Conservation (phyloP, 306 rosid species). For the Cucumis hystrix region DNA sequence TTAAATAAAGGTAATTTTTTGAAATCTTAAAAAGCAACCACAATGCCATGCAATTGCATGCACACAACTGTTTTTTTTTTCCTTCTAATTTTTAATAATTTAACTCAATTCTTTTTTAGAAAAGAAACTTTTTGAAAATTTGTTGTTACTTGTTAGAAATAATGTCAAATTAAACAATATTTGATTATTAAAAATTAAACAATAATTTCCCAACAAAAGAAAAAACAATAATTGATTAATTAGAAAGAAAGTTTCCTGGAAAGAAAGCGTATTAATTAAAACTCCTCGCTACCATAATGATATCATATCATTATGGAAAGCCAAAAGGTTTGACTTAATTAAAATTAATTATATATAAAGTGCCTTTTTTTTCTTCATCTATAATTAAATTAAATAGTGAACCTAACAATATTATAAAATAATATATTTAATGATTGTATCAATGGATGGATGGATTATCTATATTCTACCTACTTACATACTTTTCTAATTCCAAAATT, state of each 20-base stretch:
- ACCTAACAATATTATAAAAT: neutral
- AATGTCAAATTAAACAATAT: neutral
- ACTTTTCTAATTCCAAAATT: neutral
- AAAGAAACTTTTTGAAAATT: neutral
- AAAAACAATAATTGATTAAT: neutral
- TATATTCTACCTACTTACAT: neutral
- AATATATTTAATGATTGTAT: too few species aligned
- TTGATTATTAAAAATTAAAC: neutral
- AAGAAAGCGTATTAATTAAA: neutral
- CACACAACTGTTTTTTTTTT: too few species aligned
- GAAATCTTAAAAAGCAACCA: too few species aligned
- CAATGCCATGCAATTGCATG: too few species aligned
- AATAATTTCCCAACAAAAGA: too few species aligned
- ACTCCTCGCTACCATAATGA: neutral
- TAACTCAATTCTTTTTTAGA: too few species aligned
- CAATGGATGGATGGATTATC: too few species aligned
- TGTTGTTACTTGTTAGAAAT: neutral
- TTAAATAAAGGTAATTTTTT: too few species aligned
- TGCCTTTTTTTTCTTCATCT: too few species aligned
- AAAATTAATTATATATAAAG: too few species aligned
- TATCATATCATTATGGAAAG: neutral
- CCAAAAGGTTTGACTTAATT: neutral
- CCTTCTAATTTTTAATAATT: too few species aligned
- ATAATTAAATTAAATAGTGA: neutral
- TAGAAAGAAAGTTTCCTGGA: neutral